Base-by-base conservation (phyloP, 257 asterid genomes). In the Plantago ovata region DNA sequence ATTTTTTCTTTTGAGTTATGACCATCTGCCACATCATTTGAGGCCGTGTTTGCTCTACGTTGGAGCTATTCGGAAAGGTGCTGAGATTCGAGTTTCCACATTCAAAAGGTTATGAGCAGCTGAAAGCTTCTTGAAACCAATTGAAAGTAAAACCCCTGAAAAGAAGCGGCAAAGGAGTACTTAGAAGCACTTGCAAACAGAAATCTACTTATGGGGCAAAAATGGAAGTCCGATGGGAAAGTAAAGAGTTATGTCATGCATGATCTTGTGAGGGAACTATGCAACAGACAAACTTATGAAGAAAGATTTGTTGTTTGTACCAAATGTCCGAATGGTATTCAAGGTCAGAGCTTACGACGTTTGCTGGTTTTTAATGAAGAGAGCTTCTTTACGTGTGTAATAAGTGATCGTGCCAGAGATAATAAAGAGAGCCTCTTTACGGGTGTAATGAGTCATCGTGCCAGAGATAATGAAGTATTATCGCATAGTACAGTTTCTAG, bases 181-280 rank as follows among this genome's bases (percentile, higher is more conserved):
- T 41, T 69, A 51, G 48, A 47, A 19, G 60, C 39, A 40, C 61
- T 62, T 3, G 61, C 53, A 1, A 53, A 69, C 6, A 62, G 74
- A 22, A 56, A 69, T 51, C 63, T 69, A 6, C 8, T 69, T 2
- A 5, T 44, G 3, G 36, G 62, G 18, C 50, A 15, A 49, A 13
- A 28, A 12, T 12, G 22, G 19, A 57, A 55, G 52, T 47, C 60
- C 18, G 28, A 28, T 13, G 64, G 69, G 32, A 55, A 43, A 63
- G 49, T 66, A 40, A 57, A 63, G 21, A 42, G 28, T 21, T 69
- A 62, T 20, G 33, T 23, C 32, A 21, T 63, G 33, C 74, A 69
- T 63, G 69, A 69, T 50, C 63, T 69, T 10, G 2, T 69, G 38
- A 47, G 69, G 42, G 69, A 62, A 12, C 49, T 69, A 41, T 69